Base-by-base conservation (phyloP, 2,329 filamentous ascomycete species). In the Penicillium aurantiogriseum region DNA sequence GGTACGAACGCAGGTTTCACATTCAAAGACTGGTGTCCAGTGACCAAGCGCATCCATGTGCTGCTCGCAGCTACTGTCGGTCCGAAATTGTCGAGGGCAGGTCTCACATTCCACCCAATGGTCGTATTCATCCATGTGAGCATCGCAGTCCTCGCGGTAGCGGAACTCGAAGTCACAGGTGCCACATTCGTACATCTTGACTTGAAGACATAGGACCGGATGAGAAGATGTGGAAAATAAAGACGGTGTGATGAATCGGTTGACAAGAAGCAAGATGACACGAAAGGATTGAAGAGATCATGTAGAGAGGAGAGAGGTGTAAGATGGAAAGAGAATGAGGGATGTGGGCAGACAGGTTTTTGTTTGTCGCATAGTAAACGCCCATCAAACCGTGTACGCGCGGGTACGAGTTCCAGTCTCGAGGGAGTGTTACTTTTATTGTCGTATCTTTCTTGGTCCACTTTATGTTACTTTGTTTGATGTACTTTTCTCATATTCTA, bases 1-100 rank as follows among this genome's bases (percentile, higher is more conserved):
- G 4, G 27, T 44, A 3, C 60, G 51, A 13, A 2, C n/a, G 38
- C 66, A 70, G 3, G 60, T 69, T 23, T 69, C 60, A 42, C 66
- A 69, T 29, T 64, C 56, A 9, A 51, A 42, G 15, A 10, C 31
- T 2, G 48, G 49, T 7, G n/a, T 21, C 40, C 42, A 36, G 27
- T 57, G 54, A 17, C 43, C 3, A 8, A 47, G 10, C 2, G 21
- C 23, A 6, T 31, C 10, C 29, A 31, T 31, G 49, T 57, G 49
- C 33, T 53, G 54, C 8, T 23, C 2, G 10, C 40, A 27, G 5
- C 42, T 35, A 15, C 2, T 3, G 2, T 38, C 1, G 4, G 9
- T 15, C 9, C 11, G 40, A 13, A 45, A 36, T 4, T 13, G 3
- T 4, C 50, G 39, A 8, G 15, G 1, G 7, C 40, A 44, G 1